Percentiles rank a stretch among this genome's conserved stretches.
Evolutionary conservation across 1,284 basidiomycete species (phyloP).

Genomic region (Phellopilus nigrolimitatus): DNA sequence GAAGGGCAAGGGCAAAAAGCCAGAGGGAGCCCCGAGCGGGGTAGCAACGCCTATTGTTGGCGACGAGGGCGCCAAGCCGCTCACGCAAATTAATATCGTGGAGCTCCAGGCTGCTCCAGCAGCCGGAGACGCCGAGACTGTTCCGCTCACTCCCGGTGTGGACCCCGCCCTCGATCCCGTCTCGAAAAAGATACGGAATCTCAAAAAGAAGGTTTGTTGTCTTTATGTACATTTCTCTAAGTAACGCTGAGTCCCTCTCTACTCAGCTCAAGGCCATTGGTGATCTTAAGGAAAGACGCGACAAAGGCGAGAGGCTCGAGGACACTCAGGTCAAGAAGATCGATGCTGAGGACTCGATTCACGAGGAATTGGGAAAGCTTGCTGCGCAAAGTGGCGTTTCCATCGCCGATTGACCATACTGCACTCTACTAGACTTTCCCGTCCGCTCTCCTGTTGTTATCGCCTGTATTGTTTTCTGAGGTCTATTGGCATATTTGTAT

Average conservation of each 20-base stretch:
- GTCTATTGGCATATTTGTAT: no score
- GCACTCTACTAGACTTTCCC: not conserved
- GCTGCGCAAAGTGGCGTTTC: constrained; percentile 24
- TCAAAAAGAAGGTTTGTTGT: constrained; percentile 83
- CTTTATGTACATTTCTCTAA: constrained; percentile 8
- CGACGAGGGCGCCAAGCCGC: constrained; percentile 29
- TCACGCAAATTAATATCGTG: constrained; percentile 27
- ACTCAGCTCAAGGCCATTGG: constrained; percentile 89
- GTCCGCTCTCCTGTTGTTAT: not conserved
- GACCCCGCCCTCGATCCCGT: constrained; percentile 68
- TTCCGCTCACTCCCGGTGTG: constrained; percentile 53
- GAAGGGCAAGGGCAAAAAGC: constrained; percentile 48
- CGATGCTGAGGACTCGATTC: constrained; percentile 79
- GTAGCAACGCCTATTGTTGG: constrained; percentile 23
- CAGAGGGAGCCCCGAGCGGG: constrained; percentile 32
- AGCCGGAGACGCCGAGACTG: constrained; percentile 30
- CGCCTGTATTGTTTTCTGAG: no score
- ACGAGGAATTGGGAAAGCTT: constrained; percentile 66
- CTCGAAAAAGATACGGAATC: constrained; percentile 88
- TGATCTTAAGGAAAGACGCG: constrained; percentile 87
- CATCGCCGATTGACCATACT: constrained; percentile 2
- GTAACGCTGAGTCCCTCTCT: constrained; percentile 11
- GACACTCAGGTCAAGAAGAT: constrained; percentile 96
- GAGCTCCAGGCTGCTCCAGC: constrained; percentile 26
- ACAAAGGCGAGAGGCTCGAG: constrained; percentile 85